Evolutionary conservation across 345 rosid genomes (phyloP), one percentile per base, ranked within the genome.

Genomic region (Aethionema arabicum): DNA sequence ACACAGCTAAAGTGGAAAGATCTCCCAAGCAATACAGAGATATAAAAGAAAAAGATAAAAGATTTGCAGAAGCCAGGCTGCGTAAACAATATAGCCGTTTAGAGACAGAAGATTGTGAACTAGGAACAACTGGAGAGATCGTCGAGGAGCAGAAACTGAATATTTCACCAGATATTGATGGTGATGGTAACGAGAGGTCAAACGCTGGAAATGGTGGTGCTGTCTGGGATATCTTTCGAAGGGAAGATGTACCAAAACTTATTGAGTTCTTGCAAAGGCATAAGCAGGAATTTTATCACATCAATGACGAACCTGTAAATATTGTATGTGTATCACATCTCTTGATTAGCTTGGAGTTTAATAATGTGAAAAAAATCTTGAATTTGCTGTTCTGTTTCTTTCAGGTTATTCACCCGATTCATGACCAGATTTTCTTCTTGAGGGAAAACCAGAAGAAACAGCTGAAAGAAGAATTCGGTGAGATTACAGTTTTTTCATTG

Each of bases 381-480:
- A 11, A 3, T 42, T 21, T 73, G 80, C 39, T 58, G 77, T 64
- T 85, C 77, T 56, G 15, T 90, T 36, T 38, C 32, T 38, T 69
- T 35, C 51, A 90, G 91, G 89, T 91, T 48, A 41, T 59, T 31
- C 85, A 86, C 70, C 87, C 95, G 4, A 82, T 88, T 33, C 95
- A 83, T 58, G 98, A 91, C 80, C 90, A 86, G 74, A 70, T 78
- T 49, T 66, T 88, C 67, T 91, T 74, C 77, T 71, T 91, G 75
- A 77, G 72, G 51, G 48, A 33, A 46, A 80, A 72, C 11, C 98
- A 91, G 49, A 86, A 86, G 75, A 78, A 72, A 76, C 84, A 73
- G 74, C 85, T 91, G 11, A 84, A 88, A 69, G 82, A 86, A 49
- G 90, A 91, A 66, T 83, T 47, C 52, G 95, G 97, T 90, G 62